Percentiles rank a stretch among this genome's conserved stretches.
Conservation (phyloP, 805 yeast genomes). For the Nakazawaea ernobii region DNA sequence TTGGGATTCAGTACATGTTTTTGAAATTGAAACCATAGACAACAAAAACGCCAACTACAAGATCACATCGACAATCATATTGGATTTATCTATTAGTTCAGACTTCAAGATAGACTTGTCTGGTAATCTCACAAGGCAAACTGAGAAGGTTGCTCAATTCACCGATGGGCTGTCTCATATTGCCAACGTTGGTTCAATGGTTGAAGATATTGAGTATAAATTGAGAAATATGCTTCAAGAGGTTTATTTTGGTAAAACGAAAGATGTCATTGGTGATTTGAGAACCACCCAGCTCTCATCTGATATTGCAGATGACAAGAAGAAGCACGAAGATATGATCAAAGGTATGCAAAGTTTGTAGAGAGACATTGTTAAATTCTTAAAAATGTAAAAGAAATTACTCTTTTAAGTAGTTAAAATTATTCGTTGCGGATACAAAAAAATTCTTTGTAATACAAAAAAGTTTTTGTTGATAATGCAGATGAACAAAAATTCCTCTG, state of each 20-base stretch:
- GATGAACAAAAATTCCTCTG: background rate
- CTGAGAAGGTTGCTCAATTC: slow-evolving; percentile 46
- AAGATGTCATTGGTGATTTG: slow-evolving; percentile 74
- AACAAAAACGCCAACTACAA: slow-evolving; percentile 47
- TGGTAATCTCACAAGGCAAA: slow-evolving; percentile 85
- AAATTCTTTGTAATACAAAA: background rate
- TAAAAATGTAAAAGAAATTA: too few relatives aligned
- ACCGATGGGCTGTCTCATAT: slow-evolving; percentile 63
- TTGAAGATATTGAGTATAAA: slow-evolving; percentile 86
- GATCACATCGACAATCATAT: slow-evolving; percentile 81
- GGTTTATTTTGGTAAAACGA: slow-evolving; percentile 91
- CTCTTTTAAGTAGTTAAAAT: background rate
- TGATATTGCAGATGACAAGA: slow-evolving; percentile 29
- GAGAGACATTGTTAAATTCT: background rate
- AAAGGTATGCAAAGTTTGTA: slow-evolving; percentile 28
- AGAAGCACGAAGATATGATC: slow-evolving; percentile 36
- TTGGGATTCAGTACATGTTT: slow-evolving; percentile 95
- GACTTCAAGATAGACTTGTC: slow-evolving; percentile 44
- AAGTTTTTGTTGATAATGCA: too few relatives aligned
- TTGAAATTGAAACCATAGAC: slow-evolving; percentile 55
- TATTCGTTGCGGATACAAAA: background rate
- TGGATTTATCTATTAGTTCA: slow-evolving; percentile 46
- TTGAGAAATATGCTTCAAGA: slow-evolving; percentile 85
- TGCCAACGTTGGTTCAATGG: slow-evolving; percentile 75
- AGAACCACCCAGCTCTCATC: slow-evolving; percentile 37